These are phyloP conservation scores for Cytospora piceae DNA, from an alignment of 2,329 filamentous ascomycete genomes.

Conservation along the genomic window DNA sequence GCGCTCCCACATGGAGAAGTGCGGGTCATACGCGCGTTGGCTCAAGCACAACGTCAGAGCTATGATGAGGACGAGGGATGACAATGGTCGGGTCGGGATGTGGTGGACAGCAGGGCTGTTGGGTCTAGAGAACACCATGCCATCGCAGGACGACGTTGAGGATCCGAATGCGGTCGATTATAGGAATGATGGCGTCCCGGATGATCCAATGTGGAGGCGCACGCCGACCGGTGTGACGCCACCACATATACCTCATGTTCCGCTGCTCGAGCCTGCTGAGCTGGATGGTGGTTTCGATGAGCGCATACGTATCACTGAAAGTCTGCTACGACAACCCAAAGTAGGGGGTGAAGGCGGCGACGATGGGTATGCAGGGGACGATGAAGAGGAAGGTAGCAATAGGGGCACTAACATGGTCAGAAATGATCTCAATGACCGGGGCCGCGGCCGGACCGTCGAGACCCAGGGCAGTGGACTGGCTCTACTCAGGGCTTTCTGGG, in stretches of 20 bases:
- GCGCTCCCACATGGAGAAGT: constrained; percentile 28
- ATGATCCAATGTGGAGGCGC: constrained; percentile 26
- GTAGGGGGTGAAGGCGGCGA: neutral
- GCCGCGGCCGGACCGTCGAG: constrained; percentile 30
- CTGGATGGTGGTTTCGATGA: neutral
- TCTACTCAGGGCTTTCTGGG: constrained; percentile 27
- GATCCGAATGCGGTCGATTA: constrained; percentile 31
- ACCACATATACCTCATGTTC: constrained; percentile 13
- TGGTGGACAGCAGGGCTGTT: constrained; percentile 32
- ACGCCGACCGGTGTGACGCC: constrained; percentile 21
- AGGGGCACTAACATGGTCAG: neutral
- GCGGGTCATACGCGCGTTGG: constrained; percentile 24
- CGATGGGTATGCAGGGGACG: neutral
- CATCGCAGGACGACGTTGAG: constrained; percentile 21
- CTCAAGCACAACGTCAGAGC: constrained; percentile 28
- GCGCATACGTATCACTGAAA: neutral
- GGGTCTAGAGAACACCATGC: constrained; percentile 22
- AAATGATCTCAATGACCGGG: constrained; percentile 28
- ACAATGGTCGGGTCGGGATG: constrained; percentile 28
- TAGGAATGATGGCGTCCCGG: constrained; percentile 29
- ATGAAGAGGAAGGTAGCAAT: neutral
- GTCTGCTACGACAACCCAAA: neutral
- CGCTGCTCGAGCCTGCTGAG: constrained; percentile 10
- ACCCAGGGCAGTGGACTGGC: constrained; percentile 30
- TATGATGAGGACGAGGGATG: constrained; percentile 26